Evolutionary conservation across 495 filamentous ascomycete genomes (phyloP).

Genomic region (Pyrenopolyporus hunteri): DNA sequence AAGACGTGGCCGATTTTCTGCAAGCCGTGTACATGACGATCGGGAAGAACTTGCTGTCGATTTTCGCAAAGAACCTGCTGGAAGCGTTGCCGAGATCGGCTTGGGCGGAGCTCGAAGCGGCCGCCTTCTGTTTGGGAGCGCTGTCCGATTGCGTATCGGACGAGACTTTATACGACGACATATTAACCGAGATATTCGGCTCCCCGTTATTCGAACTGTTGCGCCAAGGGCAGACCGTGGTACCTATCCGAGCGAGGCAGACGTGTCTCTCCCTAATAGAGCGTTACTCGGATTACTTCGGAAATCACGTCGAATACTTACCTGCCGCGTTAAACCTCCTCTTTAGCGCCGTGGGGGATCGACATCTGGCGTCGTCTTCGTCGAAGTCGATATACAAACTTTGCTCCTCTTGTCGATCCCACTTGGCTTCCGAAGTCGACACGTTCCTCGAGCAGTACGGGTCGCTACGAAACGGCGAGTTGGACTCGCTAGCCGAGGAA

Average conservation of each 20-base stretch:
- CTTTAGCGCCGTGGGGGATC: slow-evolving; percentile 73
- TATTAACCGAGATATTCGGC: slow-evolving; percentile 71
- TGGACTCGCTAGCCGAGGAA: slow-evolving; percentile 77
- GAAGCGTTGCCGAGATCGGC: slow-evolving; percentile 61
- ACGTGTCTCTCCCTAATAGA: slow-evolving; percentile 79
- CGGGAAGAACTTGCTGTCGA: slow-evolving; percentile 68
- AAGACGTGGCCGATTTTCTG: slow-evolving; percentile 81
- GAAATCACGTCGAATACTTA: slow-evolving; percentile 70
- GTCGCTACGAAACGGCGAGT: slow-evolving; percentile 60
- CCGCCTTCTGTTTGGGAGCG: slow-evolving; percentile 76
- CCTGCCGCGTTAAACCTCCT: slow-evolving; percentile 80
- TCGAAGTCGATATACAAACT: slow-evolving; percentile 80
- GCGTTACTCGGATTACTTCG: slow-evolving; percentile 82
- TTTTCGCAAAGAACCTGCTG: slow-evolving; percentile 69
- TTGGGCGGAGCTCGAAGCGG: slow-evolving; percentile 83
- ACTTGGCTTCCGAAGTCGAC: slow-evolving; percentile 71
- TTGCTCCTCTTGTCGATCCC: slow-evolving; percentile 77
- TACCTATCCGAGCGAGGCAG: slow-evolving; percentile 74
- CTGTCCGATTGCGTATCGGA: slow-evolving; percentile 78
- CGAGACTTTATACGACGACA: slow-evolving; percentile 67
- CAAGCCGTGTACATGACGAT: slow-evolving; percentile 75
- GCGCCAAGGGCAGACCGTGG: slow-evolving; percentile 54
- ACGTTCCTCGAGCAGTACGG: slow-evolving; percentile 81
- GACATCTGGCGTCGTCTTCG: slow-evolving; percentile 69
- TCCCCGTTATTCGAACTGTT: slow-evolving; percentile 68